A percentile compares a stretch with the other conserved stretches of the same genome.
Conservation (phyloP, 1,284 basidiomycete genomes). For the Omphalotus olearius region DNA sequence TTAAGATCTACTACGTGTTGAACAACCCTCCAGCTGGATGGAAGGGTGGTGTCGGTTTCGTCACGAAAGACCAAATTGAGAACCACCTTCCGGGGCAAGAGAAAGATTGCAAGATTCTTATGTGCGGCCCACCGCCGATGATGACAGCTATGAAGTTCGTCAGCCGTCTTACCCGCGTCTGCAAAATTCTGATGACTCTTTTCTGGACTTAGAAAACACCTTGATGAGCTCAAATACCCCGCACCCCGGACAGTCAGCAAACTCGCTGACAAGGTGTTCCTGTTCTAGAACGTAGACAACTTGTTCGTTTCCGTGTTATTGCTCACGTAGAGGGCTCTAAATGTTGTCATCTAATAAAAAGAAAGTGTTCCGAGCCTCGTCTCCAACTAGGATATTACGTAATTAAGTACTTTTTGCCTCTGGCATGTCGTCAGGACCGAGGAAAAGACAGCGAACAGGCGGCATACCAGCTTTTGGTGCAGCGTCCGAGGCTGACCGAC, state of each 20-base stretch:
- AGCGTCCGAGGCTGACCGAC: conserved; percentile 36
- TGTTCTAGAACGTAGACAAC: conserved; percentile 44
- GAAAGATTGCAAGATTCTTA: conserved; percentile 74
- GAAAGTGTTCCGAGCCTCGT: no score
- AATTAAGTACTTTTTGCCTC: no score
- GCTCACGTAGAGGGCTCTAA: no score
- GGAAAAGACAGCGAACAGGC: conserved; percentile 29
- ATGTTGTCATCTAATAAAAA: no score
- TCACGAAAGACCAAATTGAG: conserved; percentile 91
- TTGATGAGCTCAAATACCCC: conserved; percentile 85
- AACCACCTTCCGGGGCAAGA: conserved; percentile 62
- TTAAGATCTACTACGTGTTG: conserved; percentile 88
- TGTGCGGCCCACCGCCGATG: conserved; percentile 97
- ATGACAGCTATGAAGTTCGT: conserved; percentile 93
- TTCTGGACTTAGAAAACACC: conserved; percentile 64
- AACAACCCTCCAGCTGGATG: conserved; percentile 89
- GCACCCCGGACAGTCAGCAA: conserved; percentile 90
- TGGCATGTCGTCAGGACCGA: conserved; percentile 2
- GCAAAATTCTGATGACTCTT: conserved; percentile 10
- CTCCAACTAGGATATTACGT: neutral
- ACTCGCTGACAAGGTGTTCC: conserved; percentile 76
- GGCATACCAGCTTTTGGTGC: conserved; percentile 31
- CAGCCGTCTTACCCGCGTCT: conserved; percentile 4
- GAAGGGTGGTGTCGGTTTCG: conserved; percentile 89
- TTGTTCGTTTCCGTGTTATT: neutral